Conservation (phyloP, 176 grass and related monocot species). For the Hyparrhenia diplandra region DNA sequence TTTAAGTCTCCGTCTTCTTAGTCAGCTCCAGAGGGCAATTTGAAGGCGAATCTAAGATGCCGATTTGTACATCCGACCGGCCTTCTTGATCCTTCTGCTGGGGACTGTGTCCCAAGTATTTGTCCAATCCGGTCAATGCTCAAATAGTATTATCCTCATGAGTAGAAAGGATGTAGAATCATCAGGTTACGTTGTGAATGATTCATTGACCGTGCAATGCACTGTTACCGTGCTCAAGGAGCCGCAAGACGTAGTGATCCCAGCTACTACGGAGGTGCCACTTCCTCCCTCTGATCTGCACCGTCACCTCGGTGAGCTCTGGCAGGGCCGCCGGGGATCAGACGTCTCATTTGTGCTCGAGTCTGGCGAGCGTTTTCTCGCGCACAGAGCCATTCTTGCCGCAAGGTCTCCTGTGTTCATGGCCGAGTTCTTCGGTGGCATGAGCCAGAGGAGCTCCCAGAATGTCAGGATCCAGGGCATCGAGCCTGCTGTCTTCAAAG, state of each 20-base stretch:
- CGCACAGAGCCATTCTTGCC: conserved; percentile 7
- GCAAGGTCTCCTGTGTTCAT: conserved; percentile 29
- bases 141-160: no score
- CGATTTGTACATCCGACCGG: no score
- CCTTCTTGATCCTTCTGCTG: no score
- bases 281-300: not conserved
- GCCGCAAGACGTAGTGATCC: not conserved
- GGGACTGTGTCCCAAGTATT: no score
- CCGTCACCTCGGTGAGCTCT: conserved; percentile 3
- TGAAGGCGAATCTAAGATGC: no score
- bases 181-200: not conserved
- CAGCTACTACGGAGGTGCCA: not conserved
- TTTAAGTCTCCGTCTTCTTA: no score
- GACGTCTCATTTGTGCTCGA: conserved; percentile 23
- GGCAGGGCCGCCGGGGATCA: not conserved
- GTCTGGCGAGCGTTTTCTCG: not conserved
- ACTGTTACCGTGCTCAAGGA: not conserved
- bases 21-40: no score
- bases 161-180: not conserved
- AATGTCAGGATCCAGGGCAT: not conserved
- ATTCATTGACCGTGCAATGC: not conserved
- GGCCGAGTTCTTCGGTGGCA: conserved; percentile 17
- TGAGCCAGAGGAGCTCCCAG: conserved; percentile 12
- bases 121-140: no score
- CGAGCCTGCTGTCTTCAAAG: not conserved